phyloP scores from a whole-genome alignment of 139 green algal genomes.

The Volvox reticuliferus region DNA sequence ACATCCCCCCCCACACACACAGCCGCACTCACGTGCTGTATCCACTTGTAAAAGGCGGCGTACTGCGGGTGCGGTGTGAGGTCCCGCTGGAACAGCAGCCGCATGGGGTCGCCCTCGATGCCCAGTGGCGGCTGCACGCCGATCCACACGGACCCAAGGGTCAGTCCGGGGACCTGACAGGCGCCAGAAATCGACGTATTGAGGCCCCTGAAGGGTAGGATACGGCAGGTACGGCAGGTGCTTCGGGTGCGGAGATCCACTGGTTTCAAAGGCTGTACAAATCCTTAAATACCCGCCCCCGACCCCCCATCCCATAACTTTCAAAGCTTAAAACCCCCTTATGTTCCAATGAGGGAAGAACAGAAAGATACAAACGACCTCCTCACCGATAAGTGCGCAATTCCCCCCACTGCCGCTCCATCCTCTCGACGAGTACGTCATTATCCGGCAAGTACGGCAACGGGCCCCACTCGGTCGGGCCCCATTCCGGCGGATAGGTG shows the following conservation, averaged over 20 bases:
- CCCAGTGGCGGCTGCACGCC: conserved; percentile 94
- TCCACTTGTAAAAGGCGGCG: conserved; percentile 96
- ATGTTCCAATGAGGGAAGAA: no score
- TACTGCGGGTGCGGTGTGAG: conserved; percentile 95
- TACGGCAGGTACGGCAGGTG: no score
- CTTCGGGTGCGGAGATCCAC: no score
- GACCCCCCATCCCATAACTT: no score
- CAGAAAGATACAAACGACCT: no score
- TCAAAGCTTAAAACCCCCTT: no score
- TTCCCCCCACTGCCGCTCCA: conserved; percentile 94
- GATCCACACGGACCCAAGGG: conserved; percentile 95
- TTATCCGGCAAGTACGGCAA: conserved; percentile 89
- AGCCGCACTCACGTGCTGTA: conserved; percentile 65
- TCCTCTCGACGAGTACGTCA: conserved; percentile 83
- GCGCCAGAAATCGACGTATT: conserved; percentile 52
- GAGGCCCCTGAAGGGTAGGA: conserved; percentile 40
- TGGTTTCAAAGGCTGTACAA: no score
- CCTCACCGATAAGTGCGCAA: conserved; percentile 76
- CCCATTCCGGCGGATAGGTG: conserved; percentile 82
- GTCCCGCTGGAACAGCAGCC: conserved; percentile 97
- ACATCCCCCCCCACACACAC: neutral
- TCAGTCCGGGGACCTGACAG: conserved; percentile 76
- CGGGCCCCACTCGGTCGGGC: conserved; percentile 93
- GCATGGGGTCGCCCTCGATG: conserved; percentile 98
- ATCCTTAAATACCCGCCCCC: no score